phyloP scores from a whole-genome alignment of 306 rosid species.

The Prunus dulcis region DNA sequence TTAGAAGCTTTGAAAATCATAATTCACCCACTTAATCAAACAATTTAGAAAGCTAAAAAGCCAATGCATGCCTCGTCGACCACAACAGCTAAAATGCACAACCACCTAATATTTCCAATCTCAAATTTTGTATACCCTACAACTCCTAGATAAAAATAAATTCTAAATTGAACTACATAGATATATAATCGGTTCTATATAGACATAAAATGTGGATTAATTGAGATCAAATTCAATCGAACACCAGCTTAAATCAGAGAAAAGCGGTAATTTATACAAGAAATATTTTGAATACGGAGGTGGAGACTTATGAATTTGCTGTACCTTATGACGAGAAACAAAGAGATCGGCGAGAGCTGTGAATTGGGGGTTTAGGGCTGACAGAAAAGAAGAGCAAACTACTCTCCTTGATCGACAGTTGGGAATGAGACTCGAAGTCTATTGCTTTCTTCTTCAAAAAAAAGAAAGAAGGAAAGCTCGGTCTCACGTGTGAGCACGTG shows the following conservation, averaged over 20 bases:
- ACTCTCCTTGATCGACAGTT: constrained; percentile 6
- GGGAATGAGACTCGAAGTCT: background rate
- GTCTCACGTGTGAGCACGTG: background rate
- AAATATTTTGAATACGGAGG: background rate
- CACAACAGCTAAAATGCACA: background rate
- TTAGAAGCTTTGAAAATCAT: background rate
- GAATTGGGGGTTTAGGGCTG: constrained; percentile 14
- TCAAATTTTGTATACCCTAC: background rate
- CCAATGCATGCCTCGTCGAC: background rate
- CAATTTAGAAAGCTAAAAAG: background rate
- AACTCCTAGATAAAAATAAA: background rate
- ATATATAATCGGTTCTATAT: background rate
- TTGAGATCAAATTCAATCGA: constrained; percentile 14
- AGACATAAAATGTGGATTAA: background rate
- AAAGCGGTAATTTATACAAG: background rate
- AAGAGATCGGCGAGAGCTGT: constrained; percentile 6
- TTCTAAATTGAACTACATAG: background rate
- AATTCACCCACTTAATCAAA: background rate
- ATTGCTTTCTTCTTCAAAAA: background rate
- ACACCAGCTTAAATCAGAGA: constrained; percentile 1
- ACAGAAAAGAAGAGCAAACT: background rate
- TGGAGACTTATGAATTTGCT: background rate
- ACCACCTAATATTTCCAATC: constrained; percentile 11
- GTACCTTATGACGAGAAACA: background rate
- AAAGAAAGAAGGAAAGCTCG: too few species aligned